Evolutionary conservation across 352 stramenopile species (phyloP).

Genomic region (Phytophthora kernoviae): DNA sequence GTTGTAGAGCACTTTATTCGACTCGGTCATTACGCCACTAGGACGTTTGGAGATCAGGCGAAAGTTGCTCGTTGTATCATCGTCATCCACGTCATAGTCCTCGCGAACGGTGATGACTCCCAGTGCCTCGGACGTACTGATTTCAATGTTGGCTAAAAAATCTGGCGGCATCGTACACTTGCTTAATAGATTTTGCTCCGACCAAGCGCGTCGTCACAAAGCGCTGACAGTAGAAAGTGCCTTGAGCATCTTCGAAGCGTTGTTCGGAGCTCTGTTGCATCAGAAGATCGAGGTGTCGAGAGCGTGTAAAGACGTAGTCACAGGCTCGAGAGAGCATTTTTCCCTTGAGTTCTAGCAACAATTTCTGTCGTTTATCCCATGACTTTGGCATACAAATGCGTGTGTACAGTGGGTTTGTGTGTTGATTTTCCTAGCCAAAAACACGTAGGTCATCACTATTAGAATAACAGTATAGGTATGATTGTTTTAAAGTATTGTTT

Average conservation of each 20-base stretch:
- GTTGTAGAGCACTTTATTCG: constrained; percentile 30
- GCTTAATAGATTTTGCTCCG: constrained; percentile 22
- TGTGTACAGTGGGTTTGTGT: constrained; percentile 13
- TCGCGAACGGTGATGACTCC: constrained; percentile 36
- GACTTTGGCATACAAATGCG: constrained; percentile 16
- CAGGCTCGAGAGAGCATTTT: constrained; percentile 11
- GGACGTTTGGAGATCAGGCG: constrained; percentile 23
- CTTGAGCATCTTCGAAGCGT: constrained; percentile 17
- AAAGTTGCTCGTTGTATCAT: constrained; percentile 25
- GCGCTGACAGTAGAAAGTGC: constrained; percentile 15
- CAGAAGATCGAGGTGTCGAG: constrained; percentile 14
- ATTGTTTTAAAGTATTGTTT: neutral
- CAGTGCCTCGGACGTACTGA: constrained; percentile 34
- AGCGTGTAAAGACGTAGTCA: constrained; percentile 20
- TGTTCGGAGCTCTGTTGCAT: constrained; percentile 21
- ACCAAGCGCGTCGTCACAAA: constrained; percentile 32
- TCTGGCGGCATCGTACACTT: constrained; percentile 30
- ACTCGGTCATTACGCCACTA: constrained; percentile 22
- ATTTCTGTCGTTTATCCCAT: constrained; percentile 20
- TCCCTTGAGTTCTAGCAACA: constrained; percentile 22
- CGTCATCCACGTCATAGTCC: constrained; percentile 36
- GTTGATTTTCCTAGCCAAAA: constrained; percentile 12
- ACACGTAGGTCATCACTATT: neutral
- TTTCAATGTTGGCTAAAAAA: constrained; percentile 37
- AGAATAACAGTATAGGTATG: constrained; percentile 9